phyloP scores from a whole-genome alignment of 2,329 filamentous ascomycete genomes.

The Fusarium kyushuense region DNA sequence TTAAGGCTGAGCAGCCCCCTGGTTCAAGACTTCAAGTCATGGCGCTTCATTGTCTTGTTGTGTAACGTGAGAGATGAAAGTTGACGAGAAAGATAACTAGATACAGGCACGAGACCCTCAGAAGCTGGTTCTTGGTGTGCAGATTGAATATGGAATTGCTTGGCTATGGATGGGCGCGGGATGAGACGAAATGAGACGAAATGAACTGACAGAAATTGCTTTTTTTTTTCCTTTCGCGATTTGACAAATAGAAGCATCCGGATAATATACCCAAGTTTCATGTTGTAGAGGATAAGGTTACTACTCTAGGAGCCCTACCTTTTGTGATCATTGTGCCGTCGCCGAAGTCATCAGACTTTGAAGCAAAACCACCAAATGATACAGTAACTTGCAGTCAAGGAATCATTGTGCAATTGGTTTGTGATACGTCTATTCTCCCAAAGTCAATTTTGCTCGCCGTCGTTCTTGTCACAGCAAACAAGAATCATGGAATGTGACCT shows the following conservation, averaged over 20 bases:
- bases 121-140: conserved; percentile 17
- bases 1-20: neutral
- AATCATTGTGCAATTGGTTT: neutral
- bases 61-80: conserved; percentile 23
- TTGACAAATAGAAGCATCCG: neutral
- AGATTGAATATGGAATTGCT: neutral
- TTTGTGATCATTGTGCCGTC: no score
- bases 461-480: neutral
- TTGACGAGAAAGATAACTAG: neutral
- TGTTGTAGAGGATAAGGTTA: neutral
- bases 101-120: neutral
- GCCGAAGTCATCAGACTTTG: no score
- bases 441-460: neutral
- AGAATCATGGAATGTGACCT: conserved; percentile 2
- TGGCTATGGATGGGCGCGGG: neutral
- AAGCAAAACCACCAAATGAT: no score
- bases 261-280: conserved; percentile 1
- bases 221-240: conserved; percentile 9
- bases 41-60: conserved; percentile 16
- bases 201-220: conserved; percentile 27
- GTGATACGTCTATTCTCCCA: neutral
- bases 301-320: no score
- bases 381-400: neutral
- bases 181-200: conserved; percentile 4
- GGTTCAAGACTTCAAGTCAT: conserved; percentile 5